Base-by-base conservation (phyloP, 1,284 basidiomycete species). In the Uromyces viciae-fabae region DNA sequence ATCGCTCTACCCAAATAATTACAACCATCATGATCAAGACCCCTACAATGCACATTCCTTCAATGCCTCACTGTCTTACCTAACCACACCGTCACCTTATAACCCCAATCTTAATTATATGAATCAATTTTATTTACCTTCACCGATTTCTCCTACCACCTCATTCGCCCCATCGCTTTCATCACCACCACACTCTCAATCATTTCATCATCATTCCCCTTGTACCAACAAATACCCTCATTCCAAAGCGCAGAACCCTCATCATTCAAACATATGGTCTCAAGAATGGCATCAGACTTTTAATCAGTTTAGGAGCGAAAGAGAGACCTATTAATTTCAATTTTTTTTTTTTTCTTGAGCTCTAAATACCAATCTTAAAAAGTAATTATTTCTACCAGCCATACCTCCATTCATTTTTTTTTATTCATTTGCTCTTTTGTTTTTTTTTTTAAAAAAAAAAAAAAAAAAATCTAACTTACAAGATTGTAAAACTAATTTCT, bases 281-380 rank as follows among this genome's bases (percentile, higher is more conserved):
- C 25, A 19, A 36, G 73, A 75, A 60, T 75, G 73, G 73, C 73
- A 75, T 64, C 73, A 75, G 33, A 62, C 56, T 28, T 75, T 62
- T 40, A 75, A 75, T 64, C 73, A 62, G 43, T 75, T 75, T 28
- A 60, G 73, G 38, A 42, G 62, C 25, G 49, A 54, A 73, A n/a
- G 40, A 38, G 9, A 43, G 2, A 36, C n/a, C 49, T 22, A 25
- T 56, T 40, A 42, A 58, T 38, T 42, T 8, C n/a, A n/a, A n/a
- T n/a, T n/a, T n/a, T n/a, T n/a, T n/a, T n/a, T n/a, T n/a, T n/a
- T n/a, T n/a, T n/a, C n/a, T n/a, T n/a, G n/a, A n/a, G n/a, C n/a
- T n/a, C n/a, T n/a, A n/a, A n/a, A n/a, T n/a, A n/a, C n/a, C n/a
- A n/a, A n/a, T n/a, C n/a, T n/a, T n/a, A n/a, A n/a, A n/a, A n/a